These are phyloP conservation scores for Botryotinia convoluta DNA, from an alignment of 2,329 filamentous ascomycete genomes.

Conservation along the genomic window DNA sequence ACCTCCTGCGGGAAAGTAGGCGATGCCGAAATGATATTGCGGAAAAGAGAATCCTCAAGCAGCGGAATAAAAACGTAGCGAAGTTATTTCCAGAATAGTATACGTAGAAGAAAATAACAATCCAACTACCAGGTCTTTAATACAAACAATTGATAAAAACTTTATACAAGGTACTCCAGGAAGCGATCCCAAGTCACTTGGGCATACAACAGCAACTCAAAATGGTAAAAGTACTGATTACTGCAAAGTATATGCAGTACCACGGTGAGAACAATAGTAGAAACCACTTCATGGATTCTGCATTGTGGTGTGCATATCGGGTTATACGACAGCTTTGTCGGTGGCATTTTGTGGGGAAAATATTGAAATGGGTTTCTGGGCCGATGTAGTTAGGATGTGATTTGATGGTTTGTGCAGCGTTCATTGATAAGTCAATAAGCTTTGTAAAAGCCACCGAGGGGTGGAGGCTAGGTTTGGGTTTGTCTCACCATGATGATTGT, in stretches of 20 bases:
- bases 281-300: constrained; percentile 5
- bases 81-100: background rate
- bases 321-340: constrained; percentile 17
- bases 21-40: background rate
- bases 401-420: background rate
- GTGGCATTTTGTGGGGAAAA: background rate
- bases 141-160: background rate
- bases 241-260: constrained; percentile 13
- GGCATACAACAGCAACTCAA: background rate
- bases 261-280: constrained; percentile 13
- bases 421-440: background rate
- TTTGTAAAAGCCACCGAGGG: constrained; percentile 1
- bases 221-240: constrained; percentile 6
- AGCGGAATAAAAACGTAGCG: background rate
- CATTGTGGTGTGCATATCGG: constrained; percentile 16
- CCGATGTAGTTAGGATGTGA: background rate
- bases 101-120: background rate
- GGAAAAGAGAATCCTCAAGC: background rate
- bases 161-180: background rate
- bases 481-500: background rate
- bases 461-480: background rate
- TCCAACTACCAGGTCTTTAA: background rate
- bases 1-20: background rate
- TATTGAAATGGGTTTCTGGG: constrained; percentile 12
- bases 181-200: background rate